phyloP scores from a whole-genome alignment of 352 stramenopile genomes.

The Phytopythium chamaehyphon region DNA sequence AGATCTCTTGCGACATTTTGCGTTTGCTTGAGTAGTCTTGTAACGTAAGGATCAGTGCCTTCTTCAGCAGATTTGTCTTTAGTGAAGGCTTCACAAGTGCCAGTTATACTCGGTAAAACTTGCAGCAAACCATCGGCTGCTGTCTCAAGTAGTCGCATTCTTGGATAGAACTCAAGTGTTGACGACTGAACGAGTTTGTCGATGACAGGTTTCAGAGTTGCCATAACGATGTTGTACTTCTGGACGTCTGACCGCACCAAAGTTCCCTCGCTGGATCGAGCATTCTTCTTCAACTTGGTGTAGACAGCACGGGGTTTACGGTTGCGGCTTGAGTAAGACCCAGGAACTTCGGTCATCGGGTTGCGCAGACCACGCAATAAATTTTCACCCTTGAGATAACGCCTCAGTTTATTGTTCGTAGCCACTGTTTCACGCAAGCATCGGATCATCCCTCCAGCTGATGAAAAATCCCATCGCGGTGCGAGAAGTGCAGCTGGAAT shows the following conservation, averaged over 20 bases:
- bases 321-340: background rate
- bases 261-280: background rate
- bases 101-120: background rate
- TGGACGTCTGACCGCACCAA: background rate
- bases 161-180: conserved; percentile 1
- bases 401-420: background rate
- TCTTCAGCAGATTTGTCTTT: too few relatives aligned
- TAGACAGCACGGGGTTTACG: background rate
- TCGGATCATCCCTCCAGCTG: background rate
- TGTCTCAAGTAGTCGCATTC: background rate
- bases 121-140: background rate
- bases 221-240: conserved; percentile 5
- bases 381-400: background rate
- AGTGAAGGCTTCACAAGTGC: too few relatives aligned
- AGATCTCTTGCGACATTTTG: too few relatives aligned
- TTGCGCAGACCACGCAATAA: background rate
- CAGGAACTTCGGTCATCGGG: background rate
- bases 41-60: too few relatives aligned
- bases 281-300: conserved; percentile 5
- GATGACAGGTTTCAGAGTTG: background rate
- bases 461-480: background rate
- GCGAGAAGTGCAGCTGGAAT: background rate
- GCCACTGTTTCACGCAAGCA: background rate
- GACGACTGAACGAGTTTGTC: conserved; percentile 1
- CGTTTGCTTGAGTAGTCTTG: too few relatives aligned